Conservation (phyloP, 352 stramenopile genomes). For the Phytophthora fragariae region DNA sequence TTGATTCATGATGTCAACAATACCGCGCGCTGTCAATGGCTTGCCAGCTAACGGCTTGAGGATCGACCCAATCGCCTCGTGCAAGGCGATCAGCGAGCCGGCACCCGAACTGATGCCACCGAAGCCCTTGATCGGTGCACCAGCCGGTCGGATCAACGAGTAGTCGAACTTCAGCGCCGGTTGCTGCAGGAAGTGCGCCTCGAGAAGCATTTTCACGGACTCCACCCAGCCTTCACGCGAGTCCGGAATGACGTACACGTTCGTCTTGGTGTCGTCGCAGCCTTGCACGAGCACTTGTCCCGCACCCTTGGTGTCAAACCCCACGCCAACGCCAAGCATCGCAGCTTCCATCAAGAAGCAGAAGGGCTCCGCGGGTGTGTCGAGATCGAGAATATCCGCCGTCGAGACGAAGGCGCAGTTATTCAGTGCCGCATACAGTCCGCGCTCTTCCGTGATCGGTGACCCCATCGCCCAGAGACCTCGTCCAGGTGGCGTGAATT, state of each 20-base stretch:
- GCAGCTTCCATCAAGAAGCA: constrained; percentile 96
- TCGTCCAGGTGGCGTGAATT: constrained; percentile 93
- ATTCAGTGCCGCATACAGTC: constrained; percentile 91
- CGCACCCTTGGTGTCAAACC: constrained; percentile 94
- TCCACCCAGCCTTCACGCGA: constrained; percentile 90
- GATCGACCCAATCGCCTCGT: constrained; percentile 64
- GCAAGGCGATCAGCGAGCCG: constrained; percentile 74
- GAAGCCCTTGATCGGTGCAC: constrained; percentile 91
- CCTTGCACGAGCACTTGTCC: constrained; percentile 60
- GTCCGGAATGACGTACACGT: constrained; percentile 56
- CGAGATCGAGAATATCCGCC: constrained; percentile 61
- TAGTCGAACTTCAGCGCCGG: constrained; percentile 81
- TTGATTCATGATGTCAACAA: constrained; percentile 95
- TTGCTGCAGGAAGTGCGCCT: constrained; percentile 81
- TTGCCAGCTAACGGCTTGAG: constrained; percentile 63
- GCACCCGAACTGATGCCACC: constrained; percentile 91
- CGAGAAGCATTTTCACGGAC: constrained; percentile 80
- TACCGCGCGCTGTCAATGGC: constrained; percentile 70
- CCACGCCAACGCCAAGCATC: constrained; percentile 95
- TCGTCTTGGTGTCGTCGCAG: constrained; percentile 24
- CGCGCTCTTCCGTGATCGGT: constrained; percentile 86
- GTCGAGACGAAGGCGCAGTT: constrained; percentile 96
- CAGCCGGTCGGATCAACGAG: constrained; percentile 79
- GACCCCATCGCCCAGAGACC: constrained; percentile 96
- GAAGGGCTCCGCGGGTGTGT: constrained; percentile 84